These are phyloP conservation scores for Podochytrium sp. DNA, from an alignment of 192 early-diverging fungal species.

Conservation along the genomic window DNA sequence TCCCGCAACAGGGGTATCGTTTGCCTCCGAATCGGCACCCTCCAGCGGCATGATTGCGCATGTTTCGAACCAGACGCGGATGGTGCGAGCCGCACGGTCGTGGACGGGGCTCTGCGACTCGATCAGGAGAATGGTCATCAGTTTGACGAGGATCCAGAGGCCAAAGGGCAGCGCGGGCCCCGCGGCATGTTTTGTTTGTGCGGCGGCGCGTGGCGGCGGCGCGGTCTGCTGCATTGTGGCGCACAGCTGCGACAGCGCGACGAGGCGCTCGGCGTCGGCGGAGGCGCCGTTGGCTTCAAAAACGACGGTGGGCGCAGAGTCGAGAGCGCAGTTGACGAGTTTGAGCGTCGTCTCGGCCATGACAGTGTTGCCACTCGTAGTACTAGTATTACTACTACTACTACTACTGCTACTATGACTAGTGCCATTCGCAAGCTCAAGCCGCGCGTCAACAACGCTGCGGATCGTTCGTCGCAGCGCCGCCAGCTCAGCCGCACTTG, in stretches of 20 bases:
- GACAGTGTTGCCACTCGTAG: neutral
- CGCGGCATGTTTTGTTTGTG: neutral
- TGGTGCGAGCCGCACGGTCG: neutral
- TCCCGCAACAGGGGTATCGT: too few species aligned
- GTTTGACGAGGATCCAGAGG: conserved; percentile 1
- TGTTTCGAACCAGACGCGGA: neutral
- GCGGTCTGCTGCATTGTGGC: neutral
- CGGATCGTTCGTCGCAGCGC: neutral
- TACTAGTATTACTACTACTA: neutral
- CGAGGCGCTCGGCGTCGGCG: neutral
- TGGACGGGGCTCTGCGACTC: neutral
- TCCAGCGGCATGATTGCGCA: neutral
- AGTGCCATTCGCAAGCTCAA: neutral
- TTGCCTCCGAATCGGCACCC: too few species aligned
- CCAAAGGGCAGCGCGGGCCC: neutral
- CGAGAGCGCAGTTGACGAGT: conserved; percentile 6
- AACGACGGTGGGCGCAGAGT: conserved; percentile 17
- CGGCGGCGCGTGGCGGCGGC: neutral
- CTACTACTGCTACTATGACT: neutral
- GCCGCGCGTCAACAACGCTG: neutral
- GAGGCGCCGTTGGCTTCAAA: neutral
- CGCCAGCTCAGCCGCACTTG: neutral
- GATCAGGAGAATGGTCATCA: neutral
- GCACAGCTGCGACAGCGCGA: conserved; percentile 24
- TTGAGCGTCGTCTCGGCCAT: conserved; percentile 12